These are phyloP conservation scores for Fusarium buharicum DNA, from an alignment of 2,329 filamentous ascomycete genomes.

Conservation along the genomic window DNA sequence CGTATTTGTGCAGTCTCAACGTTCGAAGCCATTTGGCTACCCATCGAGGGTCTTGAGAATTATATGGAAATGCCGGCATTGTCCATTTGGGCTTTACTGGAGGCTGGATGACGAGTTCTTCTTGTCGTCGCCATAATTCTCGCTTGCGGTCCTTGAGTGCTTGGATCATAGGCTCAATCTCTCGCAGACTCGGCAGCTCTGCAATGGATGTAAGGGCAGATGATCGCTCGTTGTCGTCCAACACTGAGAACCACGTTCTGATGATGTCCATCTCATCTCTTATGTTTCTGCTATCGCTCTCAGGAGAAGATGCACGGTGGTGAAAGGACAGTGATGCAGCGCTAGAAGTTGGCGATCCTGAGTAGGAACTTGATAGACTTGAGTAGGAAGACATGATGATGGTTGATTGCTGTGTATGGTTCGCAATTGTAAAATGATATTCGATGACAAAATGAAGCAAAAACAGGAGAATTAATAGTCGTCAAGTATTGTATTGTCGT, in stretches of 20 bases:
- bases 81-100: conserved; percentile 39
- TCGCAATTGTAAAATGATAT: not conserved
- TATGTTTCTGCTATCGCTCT: conserved; percentile 31
- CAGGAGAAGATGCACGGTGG: not conserved
- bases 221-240: conserved; percentile 38
- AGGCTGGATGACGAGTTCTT: conserved; percentile 42
- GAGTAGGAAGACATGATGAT: conserved; percentile 41
- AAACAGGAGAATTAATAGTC: conserved; percentile 3
- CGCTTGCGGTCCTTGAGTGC: conserved; percentile 43
- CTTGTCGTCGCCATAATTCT: conserved; percentile 40
- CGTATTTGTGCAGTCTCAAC: conserved; percentile 44
- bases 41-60: conserved; percentile 42
- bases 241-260: conserved; percentile 42
- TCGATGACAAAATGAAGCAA: not conserved
- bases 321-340: conserved; percentile 36
- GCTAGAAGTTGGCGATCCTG: conserved; percentile 39
- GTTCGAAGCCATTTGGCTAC: conserved; percentile 43
- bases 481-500: conserved; percentile 8
- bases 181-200: conserved; percentile 40
- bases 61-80: conserved; percentile 40
- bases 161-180: conserved; percentile 44
- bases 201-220: conserved; percentile 40
- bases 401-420: conserved; percentile 1
- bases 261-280: conserved; percentile 40
- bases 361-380: conserved; percentile 31